Evolutionary conservation across 2,329 filamentous ascomycete species (phyloP).

Genomic region (Ophiostoma himal-ulmi): DNA sequence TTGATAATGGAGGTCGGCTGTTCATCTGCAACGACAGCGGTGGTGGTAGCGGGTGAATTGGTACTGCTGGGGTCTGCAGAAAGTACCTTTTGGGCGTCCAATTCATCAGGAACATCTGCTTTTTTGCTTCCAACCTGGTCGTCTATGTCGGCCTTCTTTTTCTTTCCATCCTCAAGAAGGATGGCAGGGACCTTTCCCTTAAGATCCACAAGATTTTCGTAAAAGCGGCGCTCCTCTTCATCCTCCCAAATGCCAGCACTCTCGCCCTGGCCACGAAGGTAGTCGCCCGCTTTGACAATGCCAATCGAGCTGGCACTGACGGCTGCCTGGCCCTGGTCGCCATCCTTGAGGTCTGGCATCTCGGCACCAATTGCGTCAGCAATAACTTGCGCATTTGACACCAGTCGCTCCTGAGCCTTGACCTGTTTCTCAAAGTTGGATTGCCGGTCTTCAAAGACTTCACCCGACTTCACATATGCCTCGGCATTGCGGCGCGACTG

Average conservation of each 20-base stretch:
- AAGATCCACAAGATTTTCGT: conserved; percentile 91
- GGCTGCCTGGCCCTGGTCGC: conserved; percentile 60
- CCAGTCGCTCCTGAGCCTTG: conserved; percentile 84
- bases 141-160: conserved; percentile 85
- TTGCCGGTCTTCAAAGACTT: conserved; percentile 96
- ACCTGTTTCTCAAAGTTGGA: conserved; percentile 90
- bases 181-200: conserved; percentile 95
- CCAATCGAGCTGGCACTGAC: conserved; percentile 72
- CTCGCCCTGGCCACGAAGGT: conserved; percentile 81
- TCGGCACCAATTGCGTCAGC: conserved; percentile 83
- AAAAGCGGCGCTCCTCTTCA: conserved; percentile 94
- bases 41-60: conserved; percentile 24
- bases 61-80: background rate
- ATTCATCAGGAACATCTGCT: conserved; percentile 38
- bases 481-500: conserved; percentile 95
- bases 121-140: conserved; percentile 75
- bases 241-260: conserved; percentile 97
- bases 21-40: conserved; percentile 56
- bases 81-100: conserved; percentile 38
- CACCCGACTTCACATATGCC: conserved; percentile 95
- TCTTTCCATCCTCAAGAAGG: conserved; percentile 87
- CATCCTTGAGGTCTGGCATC: conserved; percentile 88
- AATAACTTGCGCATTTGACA: conserved; percentile 83
- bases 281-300: conserved; percentile 88
- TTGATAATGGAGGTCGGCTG: conserved; percentile 92